phyloP scores from a whole-genome alignment of 2,329 filamentous ascomycete genomes.

The Phoma sp. region DNA sequence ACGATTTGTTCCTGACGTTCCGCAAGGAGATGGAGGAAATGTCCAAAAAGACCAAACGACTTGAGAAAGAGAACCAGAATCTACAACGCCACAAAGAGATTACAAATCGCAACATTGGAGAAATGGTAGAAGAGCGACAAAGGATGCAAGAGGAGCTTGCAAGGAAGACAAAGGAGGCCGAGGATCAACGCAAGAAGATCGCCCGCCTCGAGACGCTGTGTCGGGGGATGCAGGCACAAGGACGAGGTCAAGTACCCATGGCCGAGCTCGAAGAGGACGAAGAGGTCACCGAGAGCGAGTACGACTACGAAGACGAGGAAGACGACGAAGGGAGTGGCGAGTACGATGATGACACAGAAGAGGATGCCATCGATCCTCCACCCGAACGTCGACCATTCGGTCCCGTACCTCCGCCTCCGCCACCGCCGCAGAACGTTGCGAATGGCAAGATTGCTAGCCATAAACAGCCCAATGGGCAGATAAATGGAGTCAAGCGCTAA shows the following conservation, averaged over 20 bases:
- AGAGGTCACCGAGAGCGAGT: slow-evolving; percentile 57
- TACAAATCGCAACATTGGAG: slow-evolving; percentile 91
- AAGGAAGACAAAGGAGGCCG: slow-evolving; percentile 75
- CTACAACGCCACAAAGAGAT: slow-evolving; percentile 92
- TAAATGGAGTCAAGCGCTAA: slow-evolving; percentile 50
- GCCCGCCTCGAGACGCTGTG: slow-evolving; percentile 94
- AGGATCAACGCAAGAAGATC: slow-evolving; percentile 83
- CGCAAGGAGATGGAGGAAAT: slow-evolving; percentile 99
- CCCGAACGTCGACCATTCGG: slow-evolving; percentile 47
- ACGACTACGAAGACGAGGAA: slow-evolving; percentile 51
- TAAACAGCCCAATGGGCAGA: slow-evolving; percentile 48
- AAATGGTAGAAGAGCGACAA: slow-evolving; percentile 94
- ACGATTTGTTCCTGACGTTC: slow-evolving; percentile 95
- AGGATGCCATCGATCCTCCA: slow-evolving; percentile 55
- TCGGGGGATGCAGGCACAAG: slow-evolving; percentile 94
- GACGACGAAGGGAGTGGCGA: slow-evolving; percentile 57
- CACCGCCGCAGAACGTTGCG: slow-evolving; percentile 39
- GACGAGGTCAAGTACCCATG: slow-evolving; percentile 72
- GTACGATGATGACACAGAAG: slow-evolving; percentile 64
- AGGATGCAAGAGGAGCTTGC: slow-evolving; percentile 77
- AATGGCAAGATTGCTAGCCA: slow-evolving; percentile 48
- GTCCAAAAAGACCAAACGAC: slow-evolving; percentile 96
- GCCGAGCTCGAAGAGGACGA: slow-evolving; percentile 64
- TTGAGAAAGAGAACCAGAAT: slow-evolving; percentile 95
- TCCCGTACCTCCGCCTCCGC: slow-evolving; percentile 48